These are phyloP conservation scores for Fusarium sambucinum DNA, from an alignment of 2,329 filamentous ascomycete genomes.

Conservation along the genomic window DNA sequence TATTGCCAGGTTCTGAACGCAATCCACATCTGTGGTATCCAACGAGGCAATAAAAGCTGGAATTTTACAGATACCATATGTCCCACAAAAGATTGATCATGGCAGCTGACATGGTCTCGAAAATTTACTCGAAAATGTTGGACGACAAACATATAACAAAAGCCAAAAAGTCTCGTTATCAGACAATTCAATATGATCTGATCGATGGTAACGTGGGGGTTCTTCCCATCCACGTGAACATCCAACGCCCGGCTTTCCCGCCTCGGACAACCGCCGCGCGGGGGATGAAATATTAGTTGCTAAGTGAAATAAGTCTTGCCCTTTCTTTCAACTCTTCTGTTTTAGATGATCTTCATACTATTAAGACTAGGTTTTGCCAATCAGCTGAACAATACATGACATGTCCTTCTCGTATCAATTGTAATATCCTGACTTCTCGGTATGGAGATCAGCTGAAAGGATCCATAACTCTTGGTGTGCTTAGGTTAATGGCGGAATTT, in stretches of 20 bases:
- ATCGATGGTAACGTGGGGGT: constrained; percentile 22
- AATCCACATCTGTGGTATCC: neutral
- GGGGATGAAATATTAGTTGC: constrained; percentile 15
- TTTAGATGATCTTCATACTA: neutral
- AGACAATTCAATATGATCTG: constrained; percentile 22
- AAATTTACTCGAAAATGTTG: neutral
- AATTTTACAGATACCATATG: neutral
- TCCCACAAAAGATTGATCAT: neutral
- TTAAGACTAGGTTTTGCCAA: neutral
- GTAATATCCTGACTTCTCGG: neutral
- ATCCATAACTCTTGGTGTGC: neutral
- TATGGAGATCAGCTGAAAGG: constrained; percentile 3
- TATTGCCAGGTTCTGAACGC: neutral
- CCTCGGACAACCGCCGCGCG: constrained; percentile 6
- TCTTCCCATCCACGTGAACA: constrained; percentile 17
- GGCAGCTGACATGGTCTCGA: constrained; percentile 2
- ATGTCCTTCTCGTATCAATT: neutral
- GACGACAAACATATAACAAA: neutral
- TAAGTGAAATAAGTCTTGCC: fast-evolving
- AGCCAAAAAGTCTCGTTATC: neutral
- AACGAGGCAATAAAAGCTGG: neutral
- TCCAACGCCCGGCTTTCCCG: constrained; percentile 10
- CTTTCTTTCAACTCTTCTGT: neutral
- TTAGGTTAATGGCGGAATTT: neutral
- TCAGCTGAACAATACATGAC: constrained; percentile 8